Evolutionary conservation across 495 filamentous ascomycete species (phyloP), one percentile per base, ranked within the genome.

Genomic region (Cairneyella variabilis): DNA sequence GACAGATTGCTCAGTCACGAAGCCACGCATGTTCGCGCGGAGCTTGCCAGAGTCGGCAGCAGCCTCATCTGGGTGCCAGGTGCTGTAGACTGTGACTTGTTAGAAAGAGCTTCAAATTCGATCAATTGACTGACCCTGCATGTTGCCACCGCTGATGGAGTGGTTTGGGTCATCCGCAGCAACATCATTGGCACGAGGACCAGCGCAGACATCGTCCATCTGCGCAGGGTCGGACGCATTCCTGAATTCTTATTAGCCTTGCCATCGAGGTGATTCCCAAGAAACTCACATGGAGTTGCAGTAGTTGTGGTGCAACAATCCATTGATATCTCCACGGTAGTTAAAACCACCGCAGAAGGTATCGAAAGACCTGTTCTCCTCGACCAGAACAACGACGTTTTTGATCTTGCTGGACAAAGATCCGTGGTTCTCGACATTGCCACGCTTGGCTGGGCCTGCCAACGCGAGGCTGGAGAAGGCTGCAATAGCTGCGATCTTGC

Each of bases 101-200:
- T 32, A 53, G 51, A 32, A 12, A 26, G 20, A 28, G 3, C 8
- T 28, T 18, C 5, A 32, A 30, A 43, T 8, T 1, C 7, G 18
- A 36, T 9, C 11, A 21, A 11, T 42, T 6, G 20, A 30, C 46
- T n/a, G 43, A 60, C 57, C 68, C 64, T 80, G 65, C 53, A 78
- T 70, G 60, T 77, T 80, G 59, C 73, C 73, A 47, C 75, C 76
- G 17, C 65, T 69, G 41, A 80, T 66, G 23, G 69, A 64, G 61
- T 80, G 76, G 55, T 73, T 70, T 12, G 76, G 76, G 58, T 80
- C 76, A 57, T 80, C 66, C 8, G 66, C 37, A 16, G 72, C 62
- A 0, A 71, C 71, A 58, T 80, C 69, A 52, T 66, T 72, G 62
- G 70, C 69, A 48, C 67, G 67, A 26, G 67, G 66, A 2, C 53